Evolutionary conservation across 768 basidiomycete species (phyloP), one percentile per base, ranked within the genome.

Genomic region (Mycena venus): DNA sequence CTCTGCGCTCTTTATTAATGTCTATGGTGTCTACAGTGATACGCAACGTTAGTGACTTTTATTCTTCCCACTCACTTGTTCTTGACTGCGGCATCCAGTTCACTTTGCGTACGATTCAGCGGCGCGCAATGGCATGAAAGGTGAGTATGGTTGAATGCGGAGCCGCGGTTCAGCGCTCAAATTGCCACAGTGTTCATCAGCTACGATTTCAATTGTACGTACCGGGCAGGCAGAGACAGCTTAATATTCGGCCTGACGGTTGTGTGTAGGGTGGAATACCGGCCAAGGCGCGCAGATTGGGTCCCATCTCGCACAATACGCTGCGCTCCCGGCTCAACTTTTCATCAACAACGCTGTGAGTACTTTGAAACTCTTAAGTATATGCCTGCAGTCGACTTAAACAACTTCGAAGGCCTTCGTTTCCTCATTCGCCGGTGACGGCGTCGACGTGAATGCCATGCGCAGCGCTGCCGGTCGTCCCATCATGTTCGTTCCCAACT

Each of bases 391-490:
- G 27, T 29, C 14, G 8, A 17, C 15, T 47, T 47, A 32, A 55
- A 19, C 23, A 6, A 2, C 44, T 2, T 25, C 15, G 21, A 31
- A 74, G 68, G 75, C 81, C 14, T 82, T 88, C 65, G 84, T 86
- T 2, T 86, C 86, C 5, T 86, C 88, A 1, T 89, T 88, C 77
- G 83, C 82, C 69, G 89, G 84, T 61, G 88, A 89, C 51, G 82
- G 82, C 68, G 67, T 77, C 47, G 72, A 77, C 47, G 75, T 77
- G 2, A 12, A 8, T 7, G 72, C 67, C 17, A 73, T 77, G 68
- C 72, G 72, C 32, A 36, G 36, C 27, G 68, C 72, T 19, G 75
- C 75, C 23, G 75, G 75, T 2, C 47, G 53, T 21, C 0, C 56
- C 10, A 66, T 77, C 51, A 70, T 74, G 62, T 73, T 77, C 17